Conservation (phyloP, 805 yeast genomes). For the Candida broadrunensis region DNA sequence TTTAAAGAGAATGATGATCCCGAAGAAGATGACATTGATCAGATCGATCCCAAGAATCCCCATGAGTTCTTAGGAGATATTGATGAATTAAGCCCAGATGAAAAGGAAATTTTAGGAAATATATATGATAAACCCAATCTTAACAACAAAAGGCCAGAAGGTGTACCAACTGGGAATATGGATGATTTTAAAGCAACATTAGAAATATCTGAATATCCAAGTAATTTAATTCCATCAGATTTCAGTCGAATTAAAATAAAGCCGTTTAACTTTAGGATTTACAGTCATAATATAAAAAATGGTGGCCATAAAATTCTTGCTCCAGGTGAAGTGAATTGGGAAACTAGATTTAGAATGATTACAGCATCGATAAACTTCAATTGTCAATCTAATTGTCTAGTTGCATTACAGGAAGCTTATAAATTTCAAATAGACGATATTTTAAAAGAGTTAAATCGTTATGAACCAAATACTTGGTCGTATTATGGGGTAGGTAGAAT, state of each 20-base stretch:
- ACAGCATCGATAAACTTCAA: constrained; percentile 25
- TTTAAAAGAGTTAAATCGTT: constrained; percentile 21
- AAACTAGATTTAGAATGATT: constrained; percentile 12
- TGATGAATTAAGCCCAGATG: constrained; percentile 14
- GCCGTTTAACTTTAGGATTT: constrained; percentile 25
- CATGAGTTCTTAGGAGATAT: constrained; percentile 20
- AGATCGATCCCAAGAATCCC: constrained; percentile 16
- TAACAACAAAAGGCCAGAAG: constrained; percentile 8
- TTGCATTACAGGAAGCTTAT: constrained; percentile 37
- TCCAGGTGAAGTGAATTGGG: constrained; percentile 27
- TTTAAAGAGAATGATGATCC: background rate
- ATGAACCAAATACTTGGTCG: constrained; percentile 21
- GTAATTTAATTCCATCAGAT: constrained; percentile 13
- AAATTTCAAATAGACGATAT: constrained; percentile 32
- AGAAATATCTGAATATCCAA: constrained; percentile 4
- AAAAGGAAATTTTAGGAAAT: constrained; percentile 11
- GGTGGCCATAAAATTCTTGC: constrained; percentile 21
- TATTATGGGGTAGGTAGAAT: constrained; percentile 30
- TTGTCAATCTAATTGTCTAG: constrained; percentile 25
- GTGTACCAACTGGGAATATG: constrained; percentile 4
- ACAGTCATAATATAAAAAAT: constrained; percentile 34
- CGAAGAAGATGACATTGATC: constrained; percentile 1
- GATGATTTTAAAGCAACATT: constrained; percentile 1
- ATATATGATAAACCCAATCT: constrained; percentile 13
- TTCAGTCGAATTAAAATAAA: constrained; percentile 5